Conservation (phyloP, 106 monocot species). For the Dioscorea zingiberensis region DNA sequence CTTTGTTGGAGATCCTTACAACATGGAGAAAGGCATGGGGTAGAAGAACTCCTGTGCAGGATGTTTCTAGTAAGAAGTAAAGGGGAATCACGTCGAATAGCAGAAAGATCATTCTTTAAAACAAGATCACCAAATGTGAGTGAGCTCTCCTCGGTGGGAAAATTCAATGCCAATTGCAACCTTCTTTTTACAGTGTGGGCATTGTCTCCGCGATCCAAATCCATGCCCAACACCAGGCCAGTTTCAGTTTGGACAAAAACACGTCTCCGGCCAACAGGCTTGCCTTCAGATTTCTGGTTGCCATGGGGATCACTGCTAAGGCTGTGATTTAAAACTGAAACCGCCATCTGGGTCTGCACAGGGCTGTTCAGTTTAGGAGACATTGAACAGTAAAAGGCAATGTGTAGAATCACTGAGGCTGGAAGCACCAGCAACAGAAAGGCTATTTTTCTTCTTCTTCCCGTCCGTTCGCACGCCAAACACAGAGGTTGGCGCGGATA, state of each 20-base stretch:
- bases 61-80: constrained; percentile 65
- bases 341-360: constrained; percentile 85
- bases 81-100: constrained; percentile 67
- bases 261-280: constrained; percentile 35
- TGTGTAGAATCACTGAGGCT: neutral
- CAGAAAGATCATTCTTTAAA: constrained; percentile 68
- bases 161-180: constrained; percentile 61
- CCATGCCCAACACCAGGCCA: constrained; percentile 59
- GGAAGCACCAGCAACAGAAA: constrained; percentile 7
- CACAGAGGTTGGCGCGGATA: constrained; percentile 20
- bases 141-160: constrained; percentile 75
- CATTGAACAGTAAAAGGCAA: constrained; percentile 17
- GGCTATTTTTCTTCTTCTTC: constrained; percentile 32
- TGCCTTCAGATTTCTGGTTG: constrained; percentile 31
- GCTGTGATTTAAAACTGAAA: constrained; percentile 34
- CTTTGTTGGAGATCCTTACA: constrained; percentile 50
- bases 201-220: constrained; percentile 71
- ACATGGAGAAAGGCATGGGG: constrained; percentile 70
- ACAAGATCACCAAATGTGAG: constrained; percentile 76
- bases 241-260: constrained; percentile 84
- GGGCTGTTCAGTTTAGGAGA: constrained; percentile 57
- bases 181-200: constrained; percentile 70
- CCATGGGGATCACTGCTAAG: constrained; percentile 27
- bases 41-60: constrained; percentile 60
- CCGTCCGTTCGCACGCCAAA: constrained; percentile 29